Evolutionary conservation across 305 asterid genomes (phyloP).

Genomic region (Fraxinus velutina): DNA sequence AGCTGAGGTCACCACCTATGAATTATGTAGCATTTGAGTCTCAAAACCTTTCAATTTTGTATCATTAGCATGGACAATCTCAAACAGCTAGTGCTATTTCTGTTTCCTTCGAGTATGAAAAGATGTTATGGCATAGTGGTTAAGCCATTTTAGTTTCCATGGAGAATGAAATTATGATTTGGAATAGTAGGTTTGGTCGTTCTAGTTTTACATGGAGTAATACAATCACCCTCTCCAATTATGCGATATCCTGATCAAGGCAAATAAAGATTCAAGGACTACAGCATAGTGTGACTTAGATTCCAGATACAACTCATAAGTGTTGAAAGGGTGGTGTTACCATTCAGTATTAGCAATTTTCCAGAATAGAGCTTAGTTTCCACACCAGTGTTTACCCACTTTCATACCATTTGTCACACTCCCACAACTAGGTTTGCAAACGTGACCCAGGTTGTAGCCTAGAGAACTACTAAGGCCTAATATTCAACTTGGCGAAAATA

Average conservation of each 20-base stretch:
- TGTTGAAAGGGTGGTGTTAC: not conserved
- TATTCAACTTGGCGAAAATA: not conserved
- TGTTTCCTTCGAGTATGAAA: not conserved
- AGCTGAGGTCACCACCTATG: not conserved
- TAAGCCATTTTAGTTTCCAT: not conserved
- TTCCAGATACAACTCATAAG: not conserved
- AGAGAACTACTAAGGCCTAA: not conserved
- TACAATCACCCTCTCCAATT: not conserved
- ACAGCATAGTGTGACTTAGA: not conserved
- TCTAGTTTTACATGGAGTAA: not conserved
- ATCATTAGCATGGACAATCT: not conserved
- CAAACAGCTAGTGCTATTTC: not conserved
- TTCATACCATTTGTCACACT: not conserved
- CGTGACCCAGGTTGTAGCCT: not conserved
- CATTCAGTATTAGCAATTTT: not conserved
- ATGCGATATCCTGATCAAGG: not conserved
- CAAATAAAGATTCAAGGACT: not conserved
- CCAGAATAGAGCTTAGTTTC: not conserved
- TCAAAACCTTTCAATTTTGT: not conserved
- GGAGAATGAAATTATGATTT: not conserved
- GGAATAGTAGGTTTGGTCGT: not conserved
- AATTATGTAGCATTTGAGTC: not conserved
- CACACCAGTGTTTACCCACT: not conserved
- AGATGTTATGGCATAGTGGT: not conserved
- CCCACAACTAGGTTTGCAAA: not conserved